Evolutionary conservation across 371 early-diverging fungal genomes (phyloP).

Genomic region (Haplosporangium sp.): DNA sequence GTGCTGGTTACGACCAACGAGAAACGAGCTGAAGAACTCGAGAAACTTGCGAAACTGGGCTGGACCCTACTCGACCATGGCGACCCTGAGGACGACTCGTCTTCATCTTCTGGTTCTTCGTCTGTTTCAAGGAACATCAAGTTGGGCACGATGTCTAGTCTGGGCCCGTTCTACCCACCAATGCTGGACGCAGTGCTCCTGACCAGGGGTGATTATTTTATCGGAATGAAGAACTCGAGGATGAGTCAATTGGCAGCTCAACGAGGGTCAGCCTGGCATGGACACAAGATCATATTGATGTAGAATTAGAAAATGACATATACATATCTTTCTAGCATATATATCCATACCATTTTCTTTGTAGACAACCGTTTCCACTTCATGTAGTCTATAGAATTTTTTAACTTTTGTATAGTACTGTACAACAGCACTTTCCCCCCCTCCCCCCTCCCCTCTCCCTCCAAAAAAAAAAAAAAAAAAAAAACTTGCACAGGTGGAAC

Average conservation of each 20-base stretch:
- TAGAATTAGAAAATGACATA: too few species aligned
- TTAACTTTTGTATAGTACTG: too few species aligned
- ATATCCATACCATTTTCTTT: background rate
- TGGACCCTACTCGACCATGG: slow-evolving; percentile 50
- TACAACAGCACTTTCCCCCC: too few species aligned
- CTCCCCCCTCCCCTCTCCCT: too few species aligned
- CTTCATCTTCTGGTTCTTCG: too few species aligned
- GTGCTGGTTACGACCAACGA: slow-evolving; percentile 49
- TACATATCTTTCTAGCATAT: background rate
- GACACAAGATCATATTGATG: slow-evolving; percentile 38
- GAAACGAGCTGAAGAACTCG: slow-evolving; percentile 34
- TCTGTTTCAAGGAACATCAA: slow-evolving; percentile 23
- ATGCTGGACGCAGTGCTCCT: slow-evolving; percentile 45
- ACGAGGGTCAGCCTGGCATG: slow-evolving; percentile 41
- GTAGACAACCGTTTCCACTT: too few species aligned
- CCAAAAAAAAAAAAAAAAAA: too few species aligned
- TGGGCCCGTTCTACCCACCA: slow-evolving; percentile 44
- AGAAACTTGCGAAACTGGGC: slow-evolving; percentile 35
- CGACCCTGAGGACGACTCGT: slow-evolving; percentile 19
- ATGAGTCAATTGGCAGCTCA: slow-evolving; percentile 43
- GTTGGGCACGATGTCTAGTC: slow-evolving; percentile 27
- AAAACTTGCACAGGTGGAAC: too few species aligned
- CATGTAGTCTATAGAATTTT: too few species aligned
- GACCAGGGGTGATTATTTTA: slow-evolving; percentile 44
- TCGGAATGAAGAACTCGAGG: slow-evolving; percentile 45